A percentile compares a stretch with the other conserved stretches of the same genome.
Conservation (phyloP, 345 rosid species). For the Gossypium longicalyx region DNA sequence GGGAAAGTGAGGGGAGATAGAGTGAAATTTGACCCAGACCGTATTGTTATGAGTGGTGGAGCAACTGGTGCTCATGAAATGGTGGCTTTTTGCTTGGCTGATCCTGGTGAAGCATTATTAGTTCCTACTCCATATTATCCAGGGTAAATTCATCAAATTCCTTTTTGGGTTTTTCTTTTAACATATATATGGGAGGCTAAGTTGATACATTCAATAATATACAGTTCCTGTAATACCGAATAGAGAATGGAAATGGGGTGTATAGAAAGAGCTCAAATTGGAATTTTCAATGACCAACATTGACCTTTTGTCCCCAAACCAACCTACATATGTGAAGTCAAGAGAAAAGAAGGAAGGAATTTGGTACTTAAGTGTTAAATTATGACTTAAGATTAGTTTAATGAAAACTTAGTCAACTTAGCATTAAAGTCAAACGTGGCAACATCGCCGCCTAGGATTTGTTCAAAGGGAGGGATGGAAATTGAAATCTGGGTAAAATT, state of each 20-base stretch:
- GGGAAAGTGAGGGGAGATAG: conserved; percentile 63
- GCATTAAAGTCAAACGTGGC: conserved; percentile 7
- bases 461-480: not conserved
- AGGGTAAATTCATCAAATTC: conserved; percentile 49
- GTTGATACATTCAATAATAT: too few relatives aligned
- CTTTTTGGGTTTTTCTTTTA: not conserved
- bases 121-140: conserved; percentile 98
- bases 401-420: not conserved
- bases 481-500: not conserved
- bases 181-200: not conserved
- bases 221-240: too few relatives aligned
- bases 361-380: not conserved
- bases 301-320: not conserved
- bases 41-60: conserved; percentile 95
- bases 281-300: not conserved
- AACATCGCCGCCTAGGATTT: conserved; percentile 3
- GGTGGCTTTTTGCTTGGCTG: conserved; percentile 80
- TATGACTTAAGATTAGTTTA: not conserved
- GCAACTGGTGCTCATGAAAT: conserved; percentile 95
- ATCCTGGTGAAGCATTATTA: conserved; percentile 81
- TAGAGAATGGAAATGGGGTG: not conserved
- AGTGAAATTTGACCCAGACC: conserved; percentile 65
- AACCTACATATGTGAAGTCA: conserved; percentile 2
- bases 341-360: not conserved
- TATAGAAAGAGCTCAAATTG: not conserved